Evolutionary conservation across 2,329 filamentous ascomycete species (phyloP), one percentile per base, ranked within the genome.

Genomic region (Amylocarpus encephaloides): DNA sequence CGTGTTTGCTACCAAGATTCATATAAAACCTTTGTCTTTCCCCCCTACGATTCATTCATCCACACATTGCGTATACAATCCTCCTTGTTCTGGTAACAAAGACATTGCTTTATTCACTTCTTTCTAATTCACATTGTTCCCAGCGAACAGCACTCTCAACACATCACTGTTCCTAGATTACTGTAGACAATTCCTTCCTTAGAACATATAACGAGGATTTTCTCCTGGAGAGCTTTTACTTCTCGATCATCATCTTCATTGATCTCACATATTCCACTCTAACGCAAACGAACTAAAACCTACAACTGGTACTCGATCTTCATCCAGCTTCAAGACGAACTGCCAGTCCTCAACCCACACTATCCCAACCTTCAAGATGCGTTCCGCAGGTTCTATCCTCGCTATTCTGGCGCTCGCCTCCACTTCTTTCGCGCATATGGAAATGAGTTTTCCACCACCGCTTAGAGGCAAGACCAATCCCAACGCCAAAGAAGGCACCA

Each of bases 391-490:
- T 38, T 13, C 42, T 16, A 18, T 52, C 41, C 4, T 26, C 7
- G 46, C 50, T 4, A 35, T 30, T 35, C 32, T 52, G 45, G 46
- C 50, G 6, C 33, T 52, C 15, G 40, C 22, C 12, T 41, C 50
- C 11, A 38, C 50, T 9, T 34, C 42, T 13, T 38, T 35, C 22
- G 52, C 39, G 3, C 57, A 59, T 46, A 53, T 59, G 52, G 39
- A 50, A 13, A 34, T 59, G 36, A 50, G 47, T 2, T 52, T 26
- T 15, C 57, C 57, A 6, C n/a, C 36, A 4, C 52, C 56, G 12
- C 47, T 59, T 36, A 46, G 52, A 15, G 43, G 43, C 11, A 43
- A 40, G 13, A 16, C 12, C 19, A 59, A 59, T 32, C 50, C 46
- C 3, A 35, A 51, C 16, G 13, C 29, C 1, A 19, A 36, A 5